A percentile compares a stretch with the other conserved stretches of the same genome.
Evolutionary conservation across 2,329 filamentous ascomycete genomes (phyloP).

Genomic region (Pseudogymnoascus sp.): DNA sequence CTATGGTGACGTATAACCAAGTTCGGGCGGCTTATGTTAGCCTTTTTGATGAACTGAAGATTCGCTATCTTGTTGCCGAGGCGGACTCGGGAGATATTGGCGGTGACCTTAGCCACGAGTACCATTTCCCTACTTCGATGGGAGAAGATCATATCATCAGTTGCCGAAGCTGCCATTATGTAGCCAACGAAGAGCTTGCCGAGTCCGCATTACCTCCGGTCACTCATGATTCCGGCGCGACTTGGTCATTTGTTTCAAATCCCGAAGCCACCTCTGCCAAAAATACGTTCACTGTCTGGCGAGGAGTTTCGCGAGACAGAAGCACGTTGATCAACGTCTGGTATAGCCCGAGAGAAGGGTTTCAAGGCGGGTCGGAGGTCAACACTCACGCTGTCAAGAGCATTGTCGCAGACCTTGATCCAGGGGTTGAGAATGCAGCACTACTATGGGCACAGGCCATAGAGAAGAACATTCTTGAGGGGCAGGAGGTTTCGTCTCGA

Average conservation of each 20-base stretch:
- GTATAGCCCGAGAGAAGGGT: constrained; percentile 22
- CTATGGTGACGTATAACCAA: constrained; percentile 68
- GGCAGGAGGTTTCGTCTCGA: not conserved
- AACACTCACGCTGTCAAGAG: constrained; percentile 59
- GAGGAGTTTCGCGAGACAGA: constrained; percentile 58
- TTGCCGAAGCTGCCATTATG: constrained; percentile 65
- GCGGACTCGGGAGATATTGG: constrained; percentile 97
- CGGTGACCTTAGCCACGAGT: constrained; percentile 87
- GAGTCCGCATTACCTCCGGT: constrained; percentile 24
- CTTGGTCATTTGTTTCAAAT: constrained; percentile 4
- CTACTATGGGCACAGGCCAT: constrained; percentile 39
- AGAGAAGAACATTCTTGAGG: not conserved
- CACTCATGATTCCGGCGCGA: not conserved
- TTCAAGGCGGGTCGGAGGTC: constrained; percentile 29
- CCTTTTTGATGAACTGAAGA: constrained; percentile 72
- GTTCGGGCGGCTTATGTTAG: constrained; percentile 65
- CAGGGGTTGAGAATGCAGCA: constrained; percentile 53
- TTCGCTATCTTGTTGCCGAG: constrained; percentile 77
- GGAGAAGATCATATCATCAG: constrained; percentile 81
- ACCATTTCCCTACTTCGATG: constrained; percentile 69
- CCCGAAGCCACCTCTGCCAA: not conserved
- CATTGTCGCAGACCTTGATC: constrained; percentile 58
- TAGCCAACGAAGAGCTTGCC: constrained; percentile 83
- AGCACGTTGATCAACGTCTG: constrained; percentile 61
- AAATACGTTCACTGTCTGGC: constrained; percentile 39